Evolutionary conservation across 257 asterid species (phyloP), one percentile per base, ranked within the genome.

Genomic region (Schizonepeta tenuifolia): DNA sequence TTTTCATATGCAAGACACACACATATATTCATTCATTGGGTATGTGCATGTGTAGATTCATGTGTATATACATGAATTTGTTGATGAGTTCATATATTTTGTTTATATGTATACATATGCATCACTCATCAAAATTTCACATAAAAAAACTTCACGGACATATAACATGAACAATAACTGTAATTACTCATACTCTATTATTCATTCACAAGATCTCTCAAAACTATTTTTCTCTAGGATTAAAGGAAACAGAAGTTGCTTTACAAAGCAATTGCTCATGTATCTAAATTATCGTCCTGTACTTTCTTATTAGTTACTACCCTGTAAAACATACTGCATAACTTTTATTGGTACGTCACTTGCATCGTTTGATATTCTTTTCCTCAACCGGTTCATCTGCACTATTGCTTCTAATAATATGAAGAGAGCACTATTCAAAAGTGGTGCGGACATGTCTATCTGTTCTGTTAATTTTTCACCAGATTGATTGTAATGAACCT

Each of bases 311-410:
- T n/a, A n/a, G n/a, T n/a, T n/a, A n/a, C 1, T 67, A 46, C 31
- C 47, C 47, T 12, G 3, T 43, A 44, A 70, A 28, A 58, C 40
- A 22, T 43, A 46, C 38, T 28, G 28, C 35, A 28, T 67, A 28
- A 49, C 61, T 67, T 17, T 35, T 67, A 65, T 9, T n/a, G 50
- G 18, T 58, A 18, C 24, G 5, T 31, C 36, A 31, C 36, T 31
- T 69, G n/a, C 36, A 41, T 11, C 33, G 7, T 72, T 26, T 46
- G 70, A 70, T 43, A 46, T 44, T 28, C 21, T 28, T 22, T 43
- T 67, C 15, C 7, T 49, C 22, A 22, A 9, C 60, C 22, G 33
- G 55, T 67, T 67, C 31, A 10, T 2, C 17, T 22, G 7, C 57
- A 17, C 20, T 41, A 40, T 70, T 57, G 14, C 21, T 57, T 11